These are phyloP conservation scores for Lactifluus piperatus DNA, from an alignment of 768 basidiomycete genomes.

Conservation along the genomic window DNA sequence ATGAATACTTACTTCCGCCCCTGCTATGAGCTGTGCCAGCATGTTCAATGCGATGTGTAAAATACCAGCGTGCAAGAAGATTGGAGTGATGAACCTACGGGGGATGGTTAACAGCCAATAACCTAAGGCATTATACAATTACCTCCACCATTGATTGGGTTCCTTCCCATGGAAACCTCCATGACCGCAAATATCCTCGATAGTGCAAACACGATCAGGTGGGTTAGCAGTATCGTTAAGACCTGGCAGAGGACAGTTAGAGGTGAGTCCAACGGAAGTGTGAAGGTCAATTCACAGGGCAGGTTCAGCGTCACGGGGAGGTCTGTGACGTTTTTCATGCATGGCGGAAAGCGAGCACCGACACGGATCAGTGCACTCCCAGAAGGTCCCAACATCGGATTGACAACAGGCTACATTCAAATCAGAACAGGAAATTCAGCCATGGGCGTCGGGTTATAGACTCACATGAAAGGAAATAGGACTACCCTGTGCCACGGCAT, in stretches of 20 bases:
- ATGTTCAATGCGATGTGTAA: constrained; percentile 89
- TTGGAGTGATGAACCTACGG: constrained; percentile 40
- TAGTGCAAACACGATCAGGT: constrained; percentile 53
- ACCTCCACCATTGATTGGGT: constrained; percentile 53
- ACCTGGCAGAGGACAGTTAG: constrained; percentile 33
- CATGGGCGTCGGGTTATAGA: neutral
- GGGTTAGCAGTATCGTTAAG: constrained; percentile 82
- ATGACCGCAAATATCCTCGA: constrained; percentile 84
- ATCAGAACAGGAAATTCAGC: neutral
- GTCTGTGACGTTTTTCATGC: constrained; percentile 66
- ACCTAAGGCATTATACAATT: constrained; percentile 1
- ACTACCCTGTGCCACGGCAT: constrained; percentile 66
- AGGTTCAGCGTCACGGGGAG: constrained; percentile 47
- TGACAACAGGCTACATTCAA: constrained; percentile 55
- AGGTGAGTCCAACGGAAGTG: neutral
- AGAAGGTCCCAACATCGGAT: constrained; percentile 88
- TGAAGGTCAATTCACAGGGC: constrained; percentile 40
- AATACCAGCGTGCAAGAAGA: constrained; percentile 93
- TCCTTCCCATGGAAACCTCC: constrained; percentile 49
- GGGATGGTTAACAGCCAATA: neutral
- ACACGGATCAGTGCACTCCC: constrained; percentile 74
- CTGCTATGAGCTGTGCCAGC: constrained; percentile 74
- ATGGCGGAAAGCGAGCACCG: constrained; percentile 89
- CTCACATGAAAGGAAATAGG: constrained; percentile 78
- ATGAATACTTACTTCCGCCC: constrained; percentile 49